Conservation (phyloP, 2,329 filamentous ascomycete species). For the Botrytis fragariae region DNA sequence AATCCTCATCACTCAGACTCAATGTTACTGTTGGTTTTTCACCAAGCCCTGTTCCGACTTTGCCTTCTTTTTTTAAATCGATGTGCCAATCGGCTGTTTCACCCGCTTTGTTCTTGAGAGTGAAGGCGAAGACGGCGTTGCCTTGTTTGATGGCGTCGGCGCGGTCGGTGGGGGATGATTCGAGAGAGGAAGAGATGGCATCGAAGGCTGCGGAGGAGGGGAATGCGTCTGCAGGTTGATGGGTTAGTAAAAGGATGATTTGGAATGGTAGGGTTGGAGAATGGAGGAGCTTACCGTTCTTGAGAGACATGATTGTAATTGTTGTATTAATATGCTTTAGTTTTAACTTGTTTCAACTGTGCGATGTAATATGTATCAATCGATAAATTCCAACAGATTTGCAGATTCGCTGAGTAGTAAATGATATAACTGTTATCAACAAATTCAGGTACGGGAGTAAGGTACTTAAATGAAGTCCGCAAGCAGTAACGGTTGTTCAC, state of each 20-base stretch:
- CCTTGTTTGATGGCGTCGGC: constrained; percentile 88
- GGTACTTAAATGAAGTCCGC: not conserved
- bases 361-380: not conserved
- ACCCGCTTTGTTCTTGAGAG: constrained; percentile 80
- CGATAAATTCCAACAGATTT: not conserved
- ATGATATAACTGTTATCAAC: not conserved
- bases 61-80: constrained; percentile 87
- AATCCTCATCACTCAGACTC: constrained; percentile 79
- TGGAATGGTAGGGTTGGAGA: not conserved
- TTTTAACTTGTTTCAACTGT: not conserved
- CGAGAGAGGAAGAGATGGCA: constrained; percentile 71
- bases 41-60: constrained; percentile 73
- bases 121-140: constrained; percentile 86
- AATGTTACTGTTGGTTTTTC: constrained; percentile 89
- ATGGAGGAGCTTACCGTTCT: constrained; percentile 3
- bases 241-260: not conserved
- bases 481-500: not conserved
- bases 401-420: not conserved
- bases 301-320: constrained; percentile 16
- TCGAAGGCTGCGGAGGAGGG: constrained; percentile 92
- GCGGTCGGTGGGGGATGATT: constrained; percentile 66
- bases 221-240: constrained; percentile 62
- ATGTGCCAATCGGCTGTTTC: constrained; percentile 88
- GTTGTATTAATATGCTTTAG: not conserved
- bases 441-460: not conserved